Percentiles rank a stretch among this genome's conserved stretches.
Conservation (phyloP, 1,139 yeast species). For the Hemisphaericaspora xylanilytica region DNA sequence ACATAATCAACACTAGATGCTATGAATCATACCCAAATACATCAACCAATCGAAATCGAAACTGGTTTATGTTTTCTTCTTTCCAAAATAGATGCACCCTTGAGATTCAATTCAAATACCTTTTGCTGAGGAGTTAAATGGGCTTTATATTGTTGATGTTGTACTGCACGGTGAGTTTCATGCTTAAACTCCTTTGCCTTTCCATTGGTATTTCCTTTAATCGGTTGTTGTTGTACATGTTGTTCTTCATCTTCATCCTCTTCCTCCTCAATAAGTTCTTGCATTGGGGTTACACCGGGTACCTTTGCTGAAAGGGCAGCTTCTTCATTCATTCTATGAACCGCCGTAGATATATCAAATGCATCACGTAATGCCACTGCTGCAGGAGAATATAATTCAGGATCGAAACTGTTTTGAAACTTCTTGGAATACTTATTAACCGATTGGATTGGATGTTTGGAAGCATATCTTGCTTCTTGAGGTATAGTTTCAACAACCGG, state of each 20-base stretch:
- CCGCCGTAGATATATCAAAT: conserved; percentile 91
- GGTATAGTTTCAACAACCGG: conserved; percentile 8
- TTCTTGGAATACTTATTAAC: conserved; percentile 25
- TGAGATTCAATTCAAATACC: conserved; percentile 67
- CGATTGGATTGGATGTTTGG: conserved; percentile 27
- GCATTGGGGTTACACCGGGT: conserved; percentile 17
- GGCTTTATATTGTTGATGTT: conserved; percentile 8
- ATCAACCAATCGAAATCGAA: conserved; percentile 11
- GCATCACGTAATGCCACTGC: conserved; percentile 93
- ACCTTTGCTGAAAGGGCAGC: conserved; percentile 48
- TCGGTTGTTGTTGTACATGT: conserved; percentile 6
- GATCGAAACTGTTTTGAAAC: conserved; percentile 16
- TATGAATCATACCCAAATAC: no score
- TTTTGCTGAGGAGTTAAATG: conserved; percentile 17
- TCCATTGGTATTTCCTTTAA: no score
- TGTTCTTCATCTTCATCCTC: conserved; percentile 35
- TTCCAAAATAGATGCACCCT: conserved; percentile 78
- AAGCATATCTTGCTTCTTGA: conserved; percentile 4
- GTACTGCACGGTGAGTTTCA: conserved; percentile 19
- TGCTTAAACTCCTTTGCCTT: no score
- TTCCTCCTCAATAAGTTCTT: conserved; percentile 38
- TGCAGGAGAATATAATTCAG: conserved; percentile 69
- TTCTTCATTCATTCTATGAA: conserved; percentile 90
- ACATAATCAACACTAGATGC: no score
- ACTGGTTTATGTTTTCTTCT: conserved; percentile 53